Conservation (phyloP, 805 yeast species). For the Suhomyces emberorum region DNA sequence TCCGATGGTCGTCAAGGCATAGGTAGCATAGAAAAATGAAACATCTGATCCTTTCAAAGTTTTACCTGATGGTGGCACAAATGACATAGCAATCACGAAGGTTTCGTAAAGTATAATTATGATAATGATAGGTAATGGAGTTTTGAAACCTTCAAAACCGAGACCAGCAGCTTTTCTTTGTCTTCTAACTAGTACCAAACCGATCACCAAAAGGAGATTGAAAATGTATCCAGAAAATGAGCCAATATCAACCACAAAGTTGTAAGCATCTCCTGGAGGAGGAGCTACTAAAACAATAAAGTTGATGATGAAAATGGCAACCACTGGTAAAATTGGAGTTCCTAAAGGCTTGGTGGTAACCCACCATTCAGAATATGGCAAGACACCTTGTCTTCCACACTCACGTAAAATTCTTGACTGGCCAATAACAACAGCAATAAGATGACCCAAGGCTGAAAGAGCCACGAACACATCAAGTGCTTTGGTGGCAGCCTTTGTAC, state of each 20-base stretch:
- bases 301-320: slow-evolving; percentile 24
- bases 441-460: slow-evolving; percentile 30
- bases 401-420: slow-evolving; percentile 32
- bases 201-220: slow-evolving; percentile 24
- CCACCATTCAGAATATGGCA: slow-evolving; percentile 28
- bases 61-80: slow-evolving; percentile 40
- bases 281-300: slow-evolving; percentile 28
- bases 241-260: slow-evolving; percentile 30
- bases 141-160: slow-evolving; percentile 29
- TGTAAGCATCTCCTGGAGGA: slow-evolving; percentile 35
- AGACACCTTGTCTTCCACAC: slow-evolving; percentile 33
- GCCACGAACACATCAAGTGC: slow-evolving; percentile 27
- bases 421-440: slow-evolving; percentile 25
- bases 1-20: slow-evolving; percentile 38
- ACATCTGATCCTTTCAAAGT: slow-evolving; percentile 40
- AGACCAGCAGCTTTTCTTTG: slow-evolving; percentile 29
- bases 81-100: slow-evolving; percentile 41
- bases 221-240: slow-evolving; percentile 28
- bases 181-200: slow-evolving; percentile 24
- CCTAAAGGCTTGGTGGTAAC: slow-evolving; percentile 30
- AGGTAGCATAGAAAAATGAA: slow-evolving; percentile 41
- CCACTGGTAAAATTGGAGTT: slow-evolving; percentile 25
- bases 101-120: slow-evolving; percentile 30
- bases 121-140: slow-evolving; percentile 31
- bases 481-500: slow-evolving; percentile 20